These are phyloP conservation scores for Tricholoma matsutake DNA, from an alignment of 768 basidiomycete genomes.

Conservation along the genomic window DNA sequence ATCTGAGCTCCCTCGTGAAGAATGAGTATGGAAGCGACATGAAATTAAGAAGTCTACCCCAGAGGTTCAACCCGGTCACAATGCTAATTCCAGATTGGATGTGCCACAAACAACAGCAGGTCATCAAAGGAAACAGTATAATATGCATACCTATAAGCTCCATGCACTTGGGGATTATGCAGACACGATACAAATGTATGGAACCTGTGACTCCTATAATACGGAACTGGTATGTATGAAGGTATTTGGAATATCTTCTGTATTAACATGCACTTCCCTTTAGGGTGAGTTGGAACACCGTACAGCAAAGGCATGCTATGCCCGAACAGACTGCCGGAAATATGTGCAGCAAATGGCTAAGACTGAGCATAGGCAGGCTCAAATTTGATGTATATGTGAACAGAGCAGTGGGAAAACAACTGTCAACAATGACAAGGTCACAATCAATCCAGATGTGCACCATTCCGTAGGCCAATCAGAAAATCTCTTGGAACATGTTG, in stretches of 20 bases:
- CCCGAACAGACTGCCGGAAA: conserved; percentile 3
- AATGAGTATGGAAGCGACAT: no score
- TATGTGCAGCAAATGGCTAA: conserved; percentile 11
- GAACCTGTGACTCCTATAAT: conserved; percentile 1
- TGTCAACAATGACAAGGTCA: not conserved
- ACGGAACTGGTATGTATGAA: no score
- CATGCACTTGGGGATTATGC: conserved; percentile 2
- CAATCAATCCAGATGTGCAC: not conserved
- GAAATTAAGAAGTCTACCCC: no score
- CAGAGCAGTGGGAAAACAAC: not conserved
- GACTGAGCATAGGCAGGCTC: conserved; percentile 9
- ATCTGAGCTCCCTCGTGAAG: no score
- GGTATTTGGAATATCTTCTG: no score
- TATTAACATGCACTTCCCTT: no score
- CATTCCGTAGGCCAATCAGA: not conserved
- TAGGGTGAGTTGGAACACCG: no score
- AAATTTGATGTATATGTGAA: conserved; percentile 1
- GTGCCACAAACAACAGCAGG: not conserved
- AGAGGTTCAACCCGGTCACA: no score
- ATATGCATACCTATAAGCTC: not conserved
- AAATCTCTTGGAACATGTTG: not conserved
- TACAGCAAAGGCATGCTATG: conserved; percentile 11
- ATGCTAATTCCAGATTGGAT: no score
- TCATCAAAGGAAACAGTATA: not conserved
- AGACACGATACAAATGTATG: not conserved